Evolutionary conservation across 1,284 basidiomycete genomes (phyloP), one percentile per base, ranked within the genome.

Genomic region (Paramarasmius palmivorus): DNA sequence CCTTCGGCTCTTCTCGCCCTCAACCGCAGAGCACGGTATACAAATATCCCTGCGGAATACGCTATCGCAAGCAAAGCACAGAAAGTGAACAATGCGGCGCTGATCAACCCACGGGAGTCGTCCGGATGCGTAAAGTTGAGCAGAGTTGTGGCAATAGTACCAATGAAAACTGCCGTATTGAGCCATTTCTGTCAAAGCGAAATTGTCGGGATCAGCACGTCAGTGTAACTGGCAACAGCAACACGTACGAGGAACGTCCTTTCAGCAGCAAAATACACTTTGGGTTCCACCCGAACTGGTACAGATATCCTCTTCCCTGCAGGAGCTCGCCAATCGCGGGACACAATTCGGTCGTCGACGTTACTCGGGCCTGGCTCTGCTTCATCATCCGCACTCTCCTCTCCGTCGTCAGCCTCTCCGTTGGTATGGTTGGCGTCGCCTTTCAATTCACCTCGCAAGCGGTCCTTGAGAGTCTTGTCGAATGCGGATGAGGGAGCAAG

Each of bases 211-310:
- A 38, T 57, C 39, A 29, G 46, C n/a, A 39, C 15, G 62, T 12
- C 20, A 50, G 48, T 62, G 49, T 19, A 45, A 46, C 23, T n/a
- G 54, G 52, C n/a, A 25, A 45, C 61, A 55, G 47, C 22, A 50
- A 54, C 12, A 71, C 84, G 66, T 65, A 89, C 90, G 68, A 92
- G 67, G 76, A 91, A 93, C n/a, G 93, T 95, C 55, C 94, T 79
- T 70, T 98, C 96, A 44, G 92, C 92, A 2, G 96, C 96, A 69
- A 98, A 99, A 68, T 97, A 97, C 6, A 97, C 95, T 74, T 99
- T 99, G 35, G 96, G 96, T 73, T 99, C 96, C 53, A 99, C 83
- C 49, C 96, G 84, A 32, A 99, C 88, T 34, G 96, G 95, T 1
- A 99, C 83, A 1, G 93, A 84, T 55, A 99, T 95, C 59, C 84